phyloP scores from a whole-genome alignment of 2,329 filamentous ascomycete genomes.

The Fusarium hostae region DNA sequence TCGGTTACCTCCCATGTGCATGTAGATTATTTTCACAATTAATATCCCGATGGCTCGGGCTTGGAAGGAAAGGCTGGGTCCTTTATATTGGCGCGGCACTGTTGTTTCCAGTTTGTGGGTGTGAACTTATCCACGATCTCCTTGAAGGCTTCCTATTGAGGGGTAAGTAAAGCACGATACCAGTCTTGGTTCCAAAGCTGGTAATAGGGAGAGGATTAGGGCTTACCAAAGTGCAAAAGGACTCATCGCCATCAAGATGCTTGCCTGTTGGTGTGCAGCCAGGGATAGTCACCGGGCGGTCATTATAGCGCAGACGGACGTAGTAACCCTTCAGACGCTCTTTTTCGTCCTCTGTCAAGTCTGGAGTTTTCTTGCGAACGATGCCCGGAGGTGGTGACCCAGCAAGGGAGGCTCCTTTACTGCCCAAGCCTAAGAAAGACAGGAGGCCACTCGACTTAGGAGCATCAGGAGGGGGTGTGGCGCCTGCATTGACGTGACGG shows the following conservation, averaged over 20 bases:
- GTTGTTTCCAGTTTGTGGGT: slow-evolving; percentile 77
- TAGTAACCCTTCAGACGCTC: slow-evolving; percentile 78
- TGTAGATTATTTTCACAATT: not conserved
- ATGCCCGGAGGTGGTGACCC: slow-evolving; percentile 59
- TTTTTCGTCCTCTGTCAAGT: slow-evolving; percentile 68
- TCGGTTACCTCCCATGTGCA: not conserved
- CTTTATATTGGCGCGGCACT: slow-evolving; percentile 60
- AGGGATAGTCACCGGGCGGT: slow-evolving; percentile 81
- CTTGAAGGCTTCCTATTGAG: slow-evolving; percentile 86
- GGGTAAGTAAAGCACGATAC: slow-evolving; percentile 15
- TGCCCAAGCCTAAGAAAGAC: slow-evolving; percentile 43
- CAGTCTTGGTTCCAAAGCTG: not conserved
- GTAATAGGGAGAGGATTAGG: not conserved
- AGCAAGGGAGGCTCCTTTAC: slow-evolving; percentile 27
- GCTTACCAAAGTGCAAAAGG: slow-evolving; percentile 87
- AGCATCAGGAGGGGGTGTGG: slow-evolving; percentile 13
- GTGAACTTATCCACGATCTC: slow-evolving; percentile 90
- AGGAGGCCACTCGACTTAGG: slow-evolving; percentile 37
- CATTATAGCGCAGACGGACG: slow-evolving; percentile 92
- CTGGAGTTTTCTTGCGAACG: slow-evolving; percentile 67
- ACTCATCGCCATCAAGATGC: slow-evolving; percentile 86
- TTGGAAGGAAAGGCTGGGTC: slow-evolving; percentile 58
- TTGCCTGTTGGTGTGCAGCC: slow-evolving; percentile 82
- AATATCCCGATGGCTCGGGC: slow-evolving; percentile 64
- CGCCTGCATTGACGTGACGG: slow-evolving; percentile 58